Conservation (phyloP, 2,329 filamentous ascomycete genomes). For the Pyrenochaeta sp. region DNA sequence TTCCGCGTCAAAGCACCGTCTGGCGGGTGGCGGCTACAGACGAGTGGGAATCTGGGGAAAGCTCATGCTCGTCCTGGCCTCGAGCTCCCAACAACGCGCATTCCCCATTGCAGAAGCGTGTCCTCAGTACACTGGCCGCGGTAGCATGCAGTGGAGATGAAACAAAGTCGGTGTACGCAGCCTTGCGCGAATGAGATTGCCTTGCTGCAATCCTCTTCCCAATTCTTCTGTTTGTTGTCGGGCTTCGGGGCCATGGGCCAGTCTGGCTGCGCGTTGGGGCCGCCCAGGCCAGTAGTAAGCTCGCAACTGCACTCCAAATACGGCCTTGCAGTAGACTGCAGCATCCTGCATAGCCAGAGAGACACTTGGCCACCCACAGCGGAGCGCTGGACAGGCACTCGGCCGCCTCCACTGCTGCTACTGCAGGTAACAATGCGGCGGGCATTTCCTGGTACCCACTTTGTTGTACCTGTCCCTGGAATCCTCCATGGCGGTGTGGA, state of each 20-base stretch:
- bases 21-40: conserved; percentile 33
- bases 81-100: conserved; percentile 1
- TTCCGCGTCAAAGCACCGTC: conserved; percentile 27
- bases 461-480: conserved; percentile 36
- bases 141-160: conserved; percentile 31
- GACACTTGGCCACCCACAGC: conserved; percentile 30
- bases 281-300: conserved; percentile 20
- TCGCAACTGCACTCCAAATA: conserved; percentile 13
- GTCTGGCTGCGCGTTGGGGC: conserved; percentile 16
- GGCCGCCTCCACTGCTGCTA: conserved; percentile 29
- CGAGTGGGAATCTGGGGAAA: conserved; percentile 38
- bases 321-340: conserved; percentile 39
- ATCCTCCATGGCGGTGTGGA: conserved; percentile 39
- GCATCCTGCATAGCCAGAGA: conserved; percentile 23
- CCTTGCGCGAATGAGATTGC: conserved; percentile 26
- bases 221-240: conserved; percentile 35
- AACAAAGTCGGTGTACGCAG: conserved; percentile 41
- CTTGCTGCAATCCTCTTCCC: conserved; percentile 15
- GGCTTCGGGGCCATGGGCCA: conserved; percentile 21
- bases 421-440: conserved; percentile 40
- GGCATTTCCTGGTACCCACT: conserved; percentile 33
- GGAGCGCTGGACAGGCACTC: conserved; percentile 33
- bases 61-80: conserved; percentile 25
- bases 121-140: conserved; percentile 29
- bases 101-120: conserved; percentile 25